Evolutionary conservation across 2,329 filamentous ascomycete species (phyloP), one percentile per base, ranked within the genome.

Genomic region (Setomelanomma holmii): DNA sequence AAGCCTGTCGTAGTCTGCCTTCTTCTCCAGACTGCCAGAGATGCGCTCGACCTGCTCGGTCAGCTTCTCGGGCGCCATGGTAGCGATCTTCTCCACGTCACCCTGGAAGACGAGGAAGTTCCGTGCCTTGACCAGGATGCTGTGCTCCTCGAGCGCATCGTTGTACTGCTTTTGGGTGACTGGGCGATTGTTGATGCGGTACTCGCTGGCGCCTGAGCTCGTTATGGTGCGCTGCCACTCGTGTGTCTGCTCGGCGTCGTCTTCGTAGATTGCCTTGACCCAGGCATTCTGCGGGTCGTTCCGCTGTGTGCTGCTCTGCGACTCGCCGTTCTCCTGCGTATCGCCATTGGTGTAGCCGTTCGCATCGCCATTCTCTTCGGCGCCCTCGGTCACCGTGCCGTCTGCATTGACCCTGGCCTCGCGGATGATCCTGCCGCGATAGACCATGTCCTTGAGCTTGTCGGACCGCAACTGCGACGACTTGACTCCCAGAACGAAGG

Each of bases 221-320:
- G 93, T 98, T 74, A 99, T 99, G 61, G 87, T 89, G 56, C 95
- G 90, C 78, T 96, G 96, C 95, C 95, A 99, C 63, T 88, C 87
- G 71, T 97, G 93, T 75, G 96, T 91, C 68, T 96, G 91, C 40
- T 92, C 93, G 2, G 92, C 92, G 72, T 99, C 95, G 70, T 99
- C 95, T 73, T 97, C 93, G 75, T 98, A 99, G 14, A 99, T 93
- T 23, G 95, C 95, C 92, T 97, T 98, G 12, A 99, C 96, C 93
- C 93, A 99, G 3, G 95, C 96, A 2, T 88, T 95, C 74, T 93
- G 95, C 0, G 95, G 95, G 66, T 99, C 93, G 60, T 86, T 85
- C 30, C 57, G 57, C 66, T 83, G 87, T n/a, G 85, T 87, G 48
- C 86, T 83, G 48, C 86, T 83, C 58, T 88, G 84, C 5, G 82